Evolutionary conservation across 768 basidiomycete genomes (phyloP), one percentile per base, ranked within the genome.

Genomic region (Calocybe cyanea): DNA sequence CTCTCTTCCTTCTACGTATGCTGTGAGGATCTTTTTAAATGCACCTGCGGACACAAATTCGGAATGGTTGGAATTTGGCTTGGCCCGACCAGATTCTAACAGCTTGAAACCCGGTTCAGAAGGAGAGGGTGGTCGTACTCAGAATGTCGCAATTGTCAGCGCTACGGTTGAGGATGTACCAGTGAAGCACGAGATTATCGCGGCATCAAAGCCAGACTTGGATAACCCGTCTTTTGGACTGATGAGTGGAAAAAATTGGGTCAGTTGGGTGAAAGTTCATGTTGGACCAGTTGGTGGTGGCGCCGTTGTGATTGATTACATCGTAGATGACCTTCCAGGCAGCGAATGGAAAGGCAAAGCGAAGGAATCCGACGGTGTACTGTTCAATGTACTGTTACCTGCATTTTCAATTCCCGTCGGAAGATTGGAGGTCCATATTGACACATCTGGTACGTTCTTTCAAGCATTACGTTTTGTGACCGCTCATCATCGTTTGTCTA

Each of bases 1-100:
- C 31, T 46, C 47, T 25, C 55, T 67, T 17, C 70, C 75, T 9
- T 62, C 67, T 30, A 70, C 71, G 28, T 85, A 88, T 52, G 82
- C 77, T 15, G 84, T 87, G 38, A 73, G 76, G 19, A 53, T 85
- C 15, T 63, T 52, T 43, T 60, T 87, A 19, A 76, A 77, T 34
- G 76, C 78, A 7, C 84, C 83, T 15, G 63, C 70, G 11, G 73
- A 81, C 25, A 57, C 68, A n/a, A 78, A 78, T 45, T 75, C 78
- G n/a, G 84, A 83, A 41, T 85, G 79, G 80, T 67, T 90, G 15
- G 86, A 88, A 59, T 88, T 90, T 55, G 86, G 85, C 20, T 67
- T 90, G 40, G 80, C 80, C 1, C 67, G 75, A 43, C 63, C 63
- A n/a, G 51, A 51, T 33, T 43, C 53, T 21, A 55, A 57, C 19